These are phyloP conservation scores for Phytophthora syringae DNA, from an alignment of 352 stramenopile genomes.

Conservation along the genomic window DNA sequence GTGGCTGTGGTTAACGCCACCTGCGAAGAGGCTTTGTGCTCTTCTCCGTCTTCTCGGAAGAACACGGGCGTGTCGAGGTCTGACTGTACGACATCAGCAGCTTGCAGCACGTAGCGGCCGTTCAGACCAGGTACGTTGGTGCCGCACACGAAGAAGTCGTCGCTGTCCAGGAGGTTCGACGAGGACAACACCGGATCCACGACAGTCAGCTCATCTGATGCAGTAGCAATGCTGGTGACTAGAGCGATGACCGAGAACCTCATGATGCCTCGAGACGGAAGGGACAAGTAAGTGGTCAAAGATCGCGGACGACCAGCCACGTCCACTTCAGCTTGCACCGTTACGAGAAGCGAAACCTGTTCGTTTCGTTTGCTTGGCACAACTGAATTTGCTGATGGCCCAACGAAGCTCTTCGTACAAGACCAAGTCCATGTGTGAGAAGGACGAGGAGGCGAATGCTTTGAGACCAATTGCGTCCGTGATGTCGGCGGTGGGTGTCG, in stretches of 20 bases:
- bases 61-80: slow-evolving; percentile 52
- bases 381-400: slow-evolving; percentile 9
- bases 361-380: slow-evolving; percentile 10
- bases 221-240: neutral
- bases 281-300: slow-evolving; percentile 10
- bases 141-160: slow-evolving; percentile 65
- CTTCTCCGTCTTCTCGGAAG: slow-evolving; percentile 45
- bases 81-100: slow-evolving; percentile 31
- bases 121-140: slow-evolving; percentile 56
- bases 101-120: slow-evolving; percentile 54
- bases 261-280: slow-evolving; percentile 6
- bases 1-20: neutral
- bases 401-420: slow-evolving; percentile 1
- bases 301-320: slow-evolving; percentile 20
- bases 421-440: neutral
- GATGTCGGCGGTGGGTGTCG: slow-evolving; percentile 24
- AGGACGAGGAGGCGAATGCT: slow-evolving; percentile 9
- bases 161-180: slow-evolving; percentile 33
- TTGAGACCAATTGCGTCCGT: neutral
- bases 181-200: slow-evolving; percentile 8
- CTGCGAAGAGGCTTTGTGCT: neutral
- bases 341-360: slow-evolving; percentile 22
- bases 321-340: slow-evolving; percentile 28
- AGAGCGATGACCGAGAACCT: slow-evolving; percentile 5
- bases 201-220: slow-evolving; percentile 9